Conservation (phyloP, 805 yeast species). For the Yarrowia hollandica region DNA sequence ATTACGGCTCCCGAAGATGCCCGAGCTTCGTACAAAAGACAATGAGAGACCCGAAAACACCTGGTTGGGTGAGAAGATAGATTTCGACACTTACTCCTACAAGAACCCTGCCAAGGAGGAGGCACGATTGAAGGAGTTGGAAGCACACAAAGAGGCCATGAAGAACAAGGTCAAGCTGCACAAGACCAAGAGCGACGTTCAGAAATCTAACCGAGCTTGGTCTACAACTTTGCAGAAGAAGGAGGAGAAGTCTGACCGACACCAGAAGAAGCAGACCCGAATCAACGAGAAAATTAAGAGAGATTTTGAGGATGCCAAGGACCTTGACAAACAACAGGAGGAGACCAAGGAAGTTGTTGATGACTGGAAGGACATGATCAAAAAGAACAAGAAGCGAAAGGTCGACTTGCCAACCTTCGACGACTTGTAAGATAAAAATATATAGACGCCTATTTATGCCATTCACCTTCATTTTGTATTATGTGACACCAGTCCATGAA, state of each 20-base stretch:
- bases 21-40: constrained; percentile 60
- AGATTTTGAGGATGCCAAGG: constrained; percentile 48
- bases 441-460: constrained; percentile 15
- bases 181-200: constrained; percentile 44
- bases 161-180: constrained; percentile 36
- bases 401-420: constrained; percentile 34
- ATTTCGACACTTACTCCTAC: constrained; percentile 68
- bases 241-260: constrained; percentile 61
- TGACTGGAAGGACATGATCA: constrained; percentile 88
- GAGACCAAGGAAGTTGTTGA: constrained; percentile 47
- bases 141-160: constrained; percentile 42
- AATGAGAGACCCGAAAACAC: constrained; percentile 67
- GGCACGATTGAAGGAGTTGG: constrained; percentile 58
- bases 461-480: too few species aligned
- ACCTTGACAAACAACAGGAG: constrained; percentile 39
- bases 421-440: constrained; percentile 32
- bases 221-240: constrained; percentile 65
- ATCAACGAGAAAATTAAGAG: constrained; percentile 55
- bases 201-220: constrained; percentile 67
- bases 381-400: constrained; percentile 57
- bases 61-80: constrained; percentile 64
- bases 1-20: constrained; percentile 88
- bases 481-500: too few species aligned
- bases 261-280: constrained; percentile 65
- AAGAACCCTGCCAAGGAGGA: constrained; percentile 64